Conservation (phyloP, 768 basidiomycete genomes). For the Gloeopeniophorella convolvens region DNA sequence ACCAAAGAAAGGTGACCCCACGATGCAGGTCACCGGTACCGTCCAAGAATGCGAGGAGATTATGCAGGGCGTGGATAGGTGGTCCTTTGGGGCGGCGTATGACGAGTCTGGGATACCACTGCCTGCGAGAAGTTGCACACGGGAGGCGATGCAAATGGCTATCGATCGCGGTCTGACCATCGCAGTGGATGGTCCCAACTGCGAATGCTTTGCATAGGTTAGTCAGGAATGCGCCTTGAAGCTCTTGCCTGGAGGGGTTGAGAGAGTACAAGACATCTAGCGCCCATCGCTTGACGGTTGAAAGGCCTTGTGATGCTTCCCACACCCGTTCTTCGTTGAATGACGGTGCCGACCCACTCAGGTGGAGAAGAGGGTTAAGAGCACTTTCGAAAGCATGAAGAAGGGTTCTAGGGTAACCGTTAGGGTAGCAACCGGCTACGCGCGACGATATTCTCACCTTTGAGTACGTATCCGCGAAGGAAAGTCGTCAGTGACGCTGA, state of each 20-base stretch:
- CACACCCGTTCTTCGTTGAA: slow-evolving; percentile 35
- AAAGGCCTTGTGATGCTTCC: slow-evolving; percentile 32
- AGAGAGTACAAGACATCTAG: slow-evolving; percentile 34
- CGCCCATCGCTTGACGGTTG: slow-evolving; percentile 41
- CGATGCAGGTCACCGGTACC: slow-evolving; percentile 33
- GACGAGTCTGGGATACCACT: slow-evolving; percentile 1
- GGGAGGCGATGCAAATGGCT: not conserved
- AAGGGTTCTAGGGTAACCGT: not conserved
- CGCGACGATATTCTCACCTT: slow-evolving; percentile 9
- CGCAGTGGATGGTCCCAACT: slow-evolving; percentile 24
- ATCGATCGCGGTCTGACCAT: not conserved
- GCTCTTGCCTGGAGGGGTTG: slow-evolving; percentile 18
- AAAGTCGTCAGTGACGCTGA: not conserved
- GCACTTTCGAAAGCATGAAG: slow-evolving; percentile 37
- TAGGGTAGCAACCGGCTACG: too few relatives aligned
- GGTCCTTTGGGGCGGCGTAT: not conserved
- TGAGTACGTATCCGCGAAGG: not conserved
- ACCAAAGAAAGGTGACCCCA: slow-evolving; percentile 32
- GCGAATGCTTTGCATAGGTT: slow-evolving; percentile 32
- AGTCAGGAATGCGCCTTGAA: slow-evolving; percentile 33
- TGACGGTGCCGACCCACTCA: slow-evolving; percentile 38
- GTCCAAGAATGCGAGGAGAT: slow-evolving; percentile 8
- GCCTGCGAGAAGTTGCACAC: not conserved
- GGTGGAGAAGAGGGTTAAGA: slow-evolving; percentile 40
- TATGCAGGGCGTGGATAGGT: not conserved